phyloP scores from a whole-genome alignment of 1,139 yeast species.

The Nadsonia starkeyi-henricii region DNA sequence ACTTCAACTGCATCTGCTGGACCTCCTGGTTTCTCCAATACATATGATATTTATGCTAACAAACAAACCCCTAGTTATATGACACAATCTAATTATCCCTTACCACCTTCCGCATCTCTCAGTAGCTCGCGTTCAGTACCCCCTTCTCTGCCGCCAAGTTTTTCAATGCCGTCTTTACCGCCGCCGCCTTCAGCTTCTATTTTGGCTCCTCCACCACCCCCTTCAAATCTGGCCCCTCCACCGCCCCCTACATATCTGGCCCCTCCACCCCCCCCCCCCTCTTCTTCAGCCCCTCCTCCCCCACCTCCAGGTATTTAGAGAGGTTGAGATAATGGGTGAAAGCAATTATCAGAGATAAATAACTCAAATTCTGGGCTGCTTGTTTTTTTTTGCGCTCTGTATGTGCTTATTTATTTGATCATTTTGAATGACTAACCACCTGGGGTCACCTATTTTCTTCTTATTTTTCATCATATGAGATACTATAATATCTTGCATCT shows the following conservation, averaged over 20 bases:
- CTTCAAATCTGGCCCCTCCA: slow-evolving; percentile 4
- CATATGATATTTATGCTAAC: slow-evolving; percentile 4
- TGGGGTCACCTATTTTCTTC: too few species aligned
- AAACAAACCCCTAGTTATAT: slow-evolving; percentile 7
- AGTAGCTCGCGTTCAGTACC: slow-evolving; percentile 1
- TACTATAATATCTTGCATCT: too few species aligned
- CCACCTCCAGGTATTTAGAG: neutral
- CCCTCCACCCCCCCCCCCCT: slow-evolving; percentile 10
- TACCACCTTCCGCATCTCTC: slow-evolving; percentile 8
- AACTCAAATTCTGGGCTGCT: too few species aligned
- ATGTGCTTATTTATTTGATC: too few species aligned
- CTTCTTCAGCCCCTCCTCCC: slow-evolving; percentile 8
- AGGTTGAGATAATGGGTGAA: neutral
- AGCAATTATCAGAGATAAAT: neutral
- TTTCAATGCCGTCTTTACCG: neutral
- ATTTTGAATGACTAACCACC: too few species aligned
- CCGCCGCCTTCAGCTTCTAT: slow-evolving; percentile 5
- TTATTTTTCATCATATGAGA: too few species aligned
- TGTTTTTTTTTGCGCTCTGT: too few species aligned
- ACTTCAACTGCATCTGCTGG: slow-evolving; percentile 8
- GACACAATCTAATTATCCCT: slow-evolving; percentile 12
- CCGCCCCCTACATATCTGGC: slow-evolving; percentile 10
- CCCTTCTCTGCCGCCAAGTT: slow-evolving; percentile 5
- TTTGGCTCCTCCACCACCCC: slow-evolving; percentile 7
- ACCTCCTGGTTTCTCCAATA: slow-evolving; percentile 6